Evolutionary conservation across 441 rosid species (phyloP), one percentile per base, ranked within the genome.

Genomic region (Pelargonium cotyledonis): DNA sequence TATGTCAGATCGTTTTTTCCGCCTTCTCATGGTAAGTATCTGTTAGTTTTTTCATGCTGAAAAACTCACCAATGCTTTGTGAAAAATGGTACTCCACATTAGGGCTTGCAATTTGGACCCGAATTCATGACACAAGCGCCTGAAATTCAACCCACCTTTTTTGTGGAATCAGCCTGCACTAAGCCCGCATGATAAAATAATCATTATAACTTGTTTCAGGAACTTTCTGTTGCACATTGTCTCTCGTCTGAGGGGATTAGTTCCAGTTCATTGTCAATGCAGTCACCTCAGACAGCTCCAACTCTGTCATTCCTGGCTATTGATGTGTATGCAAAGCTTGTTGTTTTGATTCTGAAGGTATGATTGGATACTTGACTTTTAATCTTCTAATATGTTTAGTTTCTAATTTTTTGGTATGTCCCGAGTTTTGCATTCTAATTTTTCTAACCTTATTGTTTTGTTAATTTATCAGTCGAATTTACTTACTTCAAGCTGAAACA

Each of bases 1-100:
- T 16, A 70, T 79, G 75, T 63, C 79, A 26, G 82, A 79, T 70
- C 75, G 73, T 9, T 73, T 75, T 67, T 69, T 79, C 70, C 73
- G 73, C 65, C 63, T 71, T 61, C 72, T 79, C 58, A 72, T 61
- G 69, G 78, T 78, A 11, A 66, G 66, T 71, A 23, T 65, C 40
- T 8, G 12, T 26, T 23, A 23, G 40, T 61, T 11, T 57, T 23
- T 61, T 15, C 16, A 8, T 26, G 11, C 26, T 61, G 6, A 23
- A 61, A 26, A 61, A 26, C 15, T 4, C 65, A 58, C 63, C n/a
- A n/a, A n/a, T 26, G 15, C 40, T 23, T 61, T 3, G 8, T 11
- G 8, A 26, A 61, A 61, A 26, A 23, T 23, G 65, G 63, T 57
- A 57, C 63, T 19, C 15, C 35, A 31, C 35, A 31, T 31, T 31